Percentiles rank a stretch among this genome's conserved stretches.
Conservation (phyloP, 768 basidiomycete species). For the Dioszegia hungarica region DNA sequence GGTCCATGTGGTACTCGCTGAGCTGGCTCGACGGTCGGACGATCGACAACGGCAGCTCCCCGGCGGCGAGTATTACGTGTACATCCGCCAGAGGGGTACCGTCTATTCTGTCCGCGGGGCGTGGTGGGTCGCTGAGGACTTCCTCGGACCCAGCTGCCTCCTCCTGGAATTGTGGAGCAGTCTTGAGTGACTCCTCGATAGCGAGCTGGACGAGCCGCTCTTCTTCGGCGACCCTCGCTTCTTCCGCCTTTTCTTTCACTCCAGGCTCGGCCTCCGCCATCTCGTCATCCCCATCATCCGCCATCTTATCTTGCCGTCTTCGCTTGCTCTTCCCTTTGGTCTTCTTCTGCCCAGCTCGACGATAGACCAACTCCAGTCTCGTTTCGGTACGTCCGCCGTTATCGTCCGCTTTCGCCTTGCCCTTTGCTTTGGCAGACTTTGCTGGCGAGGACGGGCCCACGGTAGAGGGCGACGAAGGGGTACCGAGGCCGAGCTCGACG, state of each 20-base stretch:
- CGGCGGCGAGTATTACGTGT: neutral
- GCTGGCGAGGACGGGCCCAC: no score
- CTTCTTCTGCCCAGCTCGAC: slow-evolving; percentile 25
- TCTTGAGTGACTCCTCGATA: slow-evolving; percentile 26
- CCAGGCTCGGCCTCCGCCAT: slow-evolving; percentile 5
- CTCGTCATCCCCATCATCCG: slow-evolving; percentile 4
- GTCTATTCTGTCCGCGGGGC: neutral
- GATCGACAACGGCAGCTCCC: neutral
- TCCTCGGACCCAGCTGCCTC: no score
- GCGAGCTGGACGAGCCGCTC: slow-evolving; percentile 23
- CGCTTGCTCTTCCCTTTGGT: neutral
- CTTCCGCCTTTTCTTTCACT: no score
- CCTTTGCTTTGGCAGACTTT: no score
- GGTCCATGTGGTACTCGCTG: slow-evolving; percentile 12
- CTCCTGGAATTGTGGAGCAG: neutral
- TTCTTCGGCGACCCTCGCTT: slow-evolving; percentile 20
- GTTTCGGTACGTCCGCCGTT: slow-evolving; percentile 34
- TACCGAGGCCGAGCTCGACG: slow-evolving; percentile 36
- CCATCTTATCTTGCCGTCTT: neutral
- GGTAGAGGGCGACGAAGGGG: slow-evolving; percentile 5
- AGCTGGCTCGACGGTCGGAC: slow-evolving; percentile 5
- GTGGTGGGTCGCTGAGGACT: no score
- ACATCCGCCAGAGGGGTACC: neutral
- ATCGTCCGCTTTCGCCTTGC: no score
- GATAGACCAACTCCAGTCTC: slow-evolving; percentile 43